Evolutionary conservation across 2,329 filamentous ascomycete genomes (phyloP).

Genomic region (Fusarium sp.): DNA sequence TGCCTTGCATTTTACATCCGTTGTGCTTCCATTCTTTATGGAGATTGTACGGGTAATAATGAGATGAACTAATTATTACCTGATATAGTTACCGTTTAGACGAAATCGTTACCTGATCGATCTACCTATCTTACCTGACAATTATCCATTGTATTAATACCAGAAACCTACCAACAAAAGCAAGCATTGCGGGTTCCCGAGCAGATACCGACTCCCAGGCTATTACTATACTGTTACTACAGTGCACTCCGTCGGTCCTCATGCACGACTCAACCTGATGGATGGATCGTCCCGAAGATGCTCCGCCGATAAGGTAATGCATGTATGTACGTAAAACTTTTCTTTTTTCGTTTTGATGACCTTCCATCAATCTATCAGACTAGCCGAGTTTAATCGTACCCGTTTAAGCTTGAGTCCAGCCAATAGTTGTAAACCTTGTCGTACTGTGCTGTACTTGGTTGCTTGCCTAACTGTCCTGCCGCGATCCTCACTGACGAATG

Average conservation of each 20-base stretch:
- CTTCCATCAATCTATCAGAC: slow-evolving; percentile 17
- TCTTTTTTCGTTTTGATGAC: slow-evolving; percentile 25
- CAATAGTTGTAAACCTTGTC: slow-evolving; percentile 30
- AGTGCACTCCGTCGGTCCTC: not conserved
- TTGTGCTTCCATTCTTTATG: slow-evolving; percentile 22
- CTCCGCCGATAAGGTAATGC: slow-evolving; percentile 43
- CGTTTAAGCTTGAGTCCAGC: slow-evolving; percentile 22
- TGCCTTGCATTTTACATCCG: slow-evolving; percentile 26
- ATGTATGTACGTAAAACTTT: slow-evolving; percentile 39
- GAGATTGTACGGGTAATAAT: slow-evolving; percentile 11
- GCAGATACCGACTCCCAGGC: slow-evolving; percentile 22
- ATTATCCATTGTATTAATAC: not conserved
- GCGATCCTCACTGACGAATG: slow-evolving; percentile 31
- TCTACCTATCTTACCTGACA: slow-evolving; percentile 20
- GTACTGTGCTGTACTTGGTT: slow-evolving; percentile 21
- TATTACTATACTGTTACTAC: slow-evolving; percentile 15
- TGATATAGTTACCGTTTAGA: not conserved
- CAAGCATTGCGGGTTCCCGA: slow-evolving; percentile 34
- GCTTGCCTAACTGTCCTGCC: slow-evolving; percentile 14
- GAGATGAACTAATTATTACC: slow-evolving; percentile 2
- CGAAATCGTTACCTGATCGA: not conserved
- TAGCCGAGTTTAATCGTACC: slow-evolving; percentile 21
- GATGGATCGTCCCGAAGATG: slow-evolving; percentile 44
- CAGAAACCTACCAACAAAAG: slow-evolving; percentile 2
- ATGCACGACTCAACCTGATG: slow-evolving; percentile 11